phyloP scores from a whole-genome alignment of 164 flowering plant species.

The Kalanchoe fedtschenkoi region DNA sequence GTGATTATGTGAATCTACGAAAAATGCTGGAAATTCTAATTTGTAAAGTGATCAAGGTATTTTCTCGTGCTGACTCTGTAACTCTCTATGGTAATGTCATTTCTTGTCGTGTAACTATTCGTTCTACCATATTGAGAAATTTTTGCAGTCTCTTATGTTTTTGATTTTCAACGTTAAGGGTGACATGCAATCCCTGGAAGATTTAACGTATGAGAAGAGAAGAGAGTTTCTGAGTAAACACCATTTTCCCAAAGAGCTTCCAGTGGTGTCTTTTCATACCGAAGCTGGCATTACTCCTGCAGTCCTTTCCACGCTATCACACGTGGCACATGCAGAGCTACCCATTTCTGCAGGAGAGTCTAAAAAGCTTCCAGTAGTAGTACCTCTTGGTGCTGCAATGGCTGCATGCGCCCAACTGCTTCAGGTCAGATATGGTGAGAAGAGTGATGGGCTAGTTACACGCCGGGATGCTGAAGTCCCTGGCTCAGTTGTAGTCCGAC shows the following conservation, averaged over 20 bases:
- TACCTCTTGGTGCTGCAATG: constrained; percentile 91
- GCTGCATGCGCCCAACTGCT: constrained; percentile 90
- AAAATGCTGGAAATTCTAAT: constrained; percentile 76
- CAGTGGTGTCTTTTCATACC: constrained; percentile 82
- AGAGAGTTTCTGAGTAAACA: constrained; percentile 60
- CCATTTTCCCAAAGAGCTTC: constrained; percentile 65
- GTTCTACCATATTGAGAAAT: not conserved
- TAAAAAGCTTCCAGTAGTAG: constrained; percentile 67
- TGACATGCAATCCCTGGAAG: constrained; percentile 84
- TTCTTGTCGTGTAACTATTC: too few species aligned
- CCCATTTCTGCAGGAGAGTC: constrained; percentile 44
- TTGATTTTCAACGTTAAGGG: constrained; percentile 40
- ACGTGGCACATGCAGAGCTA: constrained; percentile 85
- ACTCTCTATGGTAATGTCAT: not conserved
- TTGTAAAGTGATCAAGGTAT: constrained; percentile 86
- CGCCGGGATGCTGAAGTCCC: constrained; percentile 98
- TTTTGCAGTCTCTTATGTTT: not conserved
- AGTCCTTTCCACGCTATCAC: constrained; percentile 73
- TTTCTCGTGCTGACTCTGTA: not conserved
- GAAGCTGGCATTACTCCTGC: constrained; percentile 76
- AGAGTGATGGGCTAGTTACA: constrained; percentile 91
- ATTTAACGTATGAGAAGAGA: constrained; percentile 77
- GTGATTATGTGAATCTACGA: constrained; percentile 72
- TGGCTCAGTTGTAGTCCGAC: constrained; percentile 78
- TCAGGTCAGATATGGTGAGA: constrained; percentile 72